A percentile compares a stretch with the other conserved stretches of the same genome.
Evolutionary conservation across 1,284 basidiomycete species (phyloP).

Genomic region (Cryptococcus neoformans): DNA sequence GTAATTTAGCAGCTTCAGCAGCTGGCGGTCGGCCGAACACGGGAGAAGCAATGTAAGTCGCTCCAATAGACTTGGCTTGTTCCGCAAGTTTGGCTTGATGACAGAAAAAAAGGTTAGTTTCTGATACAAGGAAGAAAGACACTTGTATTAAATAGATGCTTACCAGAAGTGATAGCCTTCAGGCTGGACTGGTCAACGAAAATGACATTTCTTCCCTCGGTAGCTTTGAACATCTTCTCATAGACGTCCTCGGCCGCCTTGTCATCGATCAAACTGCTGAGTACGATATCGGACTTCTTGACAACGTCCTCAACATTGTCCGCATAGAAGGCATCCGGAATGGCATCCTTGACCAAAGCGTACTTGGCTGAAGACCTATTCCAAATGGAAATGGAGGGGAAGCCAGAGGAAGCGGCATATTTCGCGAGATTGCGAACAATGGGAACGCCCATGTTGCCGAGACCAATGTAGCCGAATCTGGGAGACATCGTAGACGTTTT

Average conservation of each 20-base stretch:
- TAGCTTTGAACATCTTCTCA: constrained; percentile 12
- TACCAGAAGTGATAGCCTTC: constrained; percentile 30
- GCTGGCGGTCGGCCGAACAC: constrained; percentile 37
- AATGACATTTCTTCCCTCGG: constrained; percentile 18
- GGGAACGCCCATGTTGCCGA: constrained; percentile 35
- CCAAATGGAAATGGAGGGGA: constrained; percentile 26
- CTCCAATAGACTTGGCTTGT: constrained; percentile 17
- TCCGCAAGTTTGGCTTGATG: constrained; percentile 24
- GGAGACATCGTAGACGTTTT: neutral
- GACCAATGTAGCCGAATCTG: constrained; percentile 31
- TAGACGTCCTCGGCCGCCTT: constrained; percentile 26
- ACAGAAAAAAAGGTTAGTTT: neutral
- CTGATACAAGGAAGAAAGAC: neutral
- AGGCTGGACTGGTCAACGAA: constrained; percentile 35
- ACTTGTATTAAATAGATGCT: constrained; percentile 1
- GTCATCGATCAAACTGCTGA: constrained; percentile 35
- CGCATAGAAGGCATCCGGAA: constrained; percentile 14
- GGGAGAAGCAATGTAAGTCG: constrained; percentile 28
- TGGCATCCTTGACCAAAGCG: constrained; percentile 11
- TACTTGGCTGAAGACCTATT: constrained; percentile 36
- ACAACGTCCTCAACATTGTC: constrained; percentile 19
- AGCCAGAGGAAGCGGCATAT: constrained; percentile 15
- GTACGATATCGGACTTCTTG: constrained; percentile 20
- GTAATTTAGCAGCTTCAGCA: constrained; percentile 26
- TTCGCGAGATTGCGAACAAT: constrained; percentile 28